Evolutionary conservation across 768 basidiomycete genomes (phyloP).

Genomic region (Naganishia onofrii): DNA sequence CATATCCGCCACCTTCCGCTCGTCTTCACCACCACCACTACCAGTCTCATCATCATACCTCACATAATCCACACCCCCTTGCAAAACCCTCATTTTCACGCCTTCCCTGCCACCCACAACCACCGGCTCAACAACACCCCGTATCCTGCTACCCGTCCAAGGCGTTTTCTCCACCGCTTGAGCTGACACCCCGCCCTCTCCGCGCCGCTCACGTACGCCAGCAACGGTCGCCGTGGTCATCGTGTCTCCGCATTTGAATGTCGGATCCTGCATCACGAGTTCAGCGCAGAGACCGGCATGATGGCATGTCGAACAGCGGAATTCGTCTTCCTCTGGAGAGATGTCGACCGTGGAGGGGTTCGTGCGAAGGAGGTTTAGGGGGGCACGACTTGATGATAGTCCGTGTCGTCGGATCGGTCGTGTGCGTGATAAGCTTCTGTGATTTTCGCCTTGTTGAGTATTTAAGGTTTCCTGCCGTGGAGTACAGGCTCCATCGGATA

Average conservation of each 20-base stretch:
- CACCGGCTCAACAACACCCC: background rate
- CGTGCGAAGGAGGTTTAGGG: background rate
- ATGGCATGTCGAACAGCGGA: slow-evolving; percentile 14
- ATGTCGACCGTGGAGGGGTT: background rate
- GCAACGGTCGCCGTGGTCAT: background rate
- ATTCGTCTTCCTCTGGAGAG: background rate
- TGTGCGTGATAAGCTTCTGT: too few relatives aligned
- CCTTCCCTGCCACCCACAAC: background rate
- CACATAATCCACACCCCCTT: slow-evolving; percentile 8
- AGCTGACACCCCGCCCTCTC: background rate
- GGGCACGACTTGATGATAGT: background rate
- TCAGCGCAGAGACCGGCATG: slow-evolving; percentile 21
- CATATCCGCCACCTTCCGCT: background rate
- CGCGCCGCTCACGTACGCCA: too few relatives aligned
- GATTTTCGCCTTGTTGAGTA: too few relatives aligned
- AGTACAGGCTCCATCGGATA: too few relatives aligned
- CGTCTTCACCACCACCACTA: too few relatives aligned
- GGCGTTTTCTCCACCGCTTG: slow-evolving; percentile 3
- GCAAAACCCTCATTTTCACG: background rate
- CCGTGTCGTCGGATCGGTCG: too few relatives aligned
- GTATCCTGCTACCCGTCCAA: background rate
- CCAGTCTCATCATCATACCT: background rate
- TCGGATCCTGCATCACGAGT: background rate
- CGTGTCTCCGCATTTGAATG: slow-evolving; percentile 14
- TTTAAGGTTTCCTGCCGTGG: too few relatives aligned